Evolutionary conservation across 805 yeast genomes (phyloP).

Genomic region (Starmerella apis): DNA sequence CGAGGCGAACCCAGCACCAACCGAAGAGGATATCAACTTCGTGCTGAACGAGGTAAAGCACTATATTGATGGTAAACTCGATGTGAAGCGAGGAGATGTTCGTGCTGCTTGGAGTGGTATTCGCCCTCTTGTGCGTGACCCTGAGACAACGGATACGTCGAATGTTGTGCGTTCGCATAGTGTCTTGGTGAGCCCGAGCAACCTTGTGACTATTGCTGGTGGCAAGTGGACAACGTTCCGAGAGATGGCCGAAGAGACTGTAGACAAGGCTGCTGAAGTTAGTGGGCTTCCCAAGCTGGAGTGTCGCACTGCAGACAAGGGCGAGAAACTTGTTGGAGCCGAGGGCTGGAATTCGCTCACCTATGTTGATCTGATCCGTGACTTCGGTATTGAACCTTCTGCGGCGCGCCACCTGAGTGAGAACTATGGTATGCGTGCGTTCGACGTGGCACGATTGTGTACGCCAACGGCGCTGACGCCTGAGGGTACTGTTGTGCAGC

Average conservation of each 20-base stretch:
- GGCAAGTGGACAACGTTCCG: conserved; percentile 98
- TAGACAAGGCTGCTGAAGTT: conserved; percentile 50
- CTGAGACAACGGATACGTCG: conserved; percentile 53
- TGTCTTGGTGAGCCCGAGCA: conserved; percentile 58
- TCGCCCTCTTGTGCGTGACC: conserved; percentile 84
- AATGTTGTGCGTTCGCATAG: conserved; percentile 86
- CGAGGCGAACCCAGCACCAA: conserved; percentile 55
- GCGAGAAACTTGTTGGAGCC: conserved; percentile 61
- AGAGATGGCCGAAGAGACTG: conserved; percentile 94
- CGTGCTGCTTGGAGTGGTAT: conserved; percentile 95
- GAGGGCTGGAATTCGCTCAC: conserved; percentile 65
- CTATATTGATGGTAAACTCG: conserved; percentile 64
- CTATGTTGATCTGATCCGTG: conserved; percentile 69
- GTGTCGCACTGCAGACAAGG: conserved; percentile 40
- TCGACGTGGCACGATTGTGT: conserved; percentile 51
- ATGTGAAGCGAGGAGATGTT: conserved; percentile 81
- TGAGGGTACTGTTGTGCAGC: conserved; percentile 41
- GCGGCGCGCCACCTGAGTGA: conserved; percentile 73
- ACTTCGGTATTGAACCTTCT: conserved; percentile 57
- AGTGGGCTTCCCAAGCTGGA: conserved; percentile 31
- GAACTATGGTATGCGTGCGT: conserved; percentile 83
- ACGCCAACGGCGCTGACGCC: conserved; percentile 28
- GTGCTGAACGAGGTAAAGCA: conserved; percentile 79
- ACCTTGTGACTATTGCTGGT: conserved; percentile 81
- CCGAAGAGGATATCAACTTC: conserved; percentile 80